Percentiles rank a stretch among this genome's conserved stretches.
phyloP scores from a whole-genome alignment of 139 green algal genomes.

The Bryopsis sp. region DNA sequence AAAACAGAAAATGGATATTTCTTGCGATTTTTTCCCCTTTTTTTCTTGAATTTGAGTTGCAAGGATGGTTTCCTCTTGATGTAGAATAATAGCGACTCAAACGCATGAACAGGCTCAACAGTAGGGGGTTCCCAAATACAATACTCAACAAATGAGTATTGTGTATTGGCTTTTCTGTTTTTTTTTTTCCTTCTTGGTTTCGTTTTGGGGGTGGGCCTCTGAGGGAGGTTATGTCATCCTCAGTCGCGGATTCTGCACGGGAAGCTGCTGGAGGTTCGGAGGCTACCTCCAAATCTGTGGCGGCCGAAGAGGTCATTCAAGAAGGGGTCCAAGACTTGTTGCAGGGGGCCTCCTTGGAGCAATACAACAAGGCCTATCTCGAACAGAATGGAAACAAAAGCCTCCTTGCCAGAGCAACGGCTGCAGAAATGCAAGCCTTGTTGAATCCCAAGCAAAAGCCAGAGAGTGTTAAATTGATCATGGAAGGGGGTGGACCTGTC shows the following conservation, averaged over 20 bases:
- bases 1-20: too few species aligned
- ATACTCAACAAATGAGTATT: neutral
- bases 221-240: neutral
- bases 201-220: neutral
- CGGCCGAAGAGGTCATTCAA: neutral
- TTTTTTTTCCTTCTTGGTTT: neutral
- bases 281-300: too few species aligned
- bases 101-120: too few species aligned
- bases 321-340: conserved; percentile 3
- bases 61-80: too few species aligned
- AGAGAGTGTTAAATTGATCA: neutral
- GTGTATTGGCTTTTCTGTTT: conserved; percentile 7
- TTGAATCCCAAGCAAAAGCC: neutral
- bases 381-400: neutral
- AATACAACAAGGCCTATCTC: conserved; percentile 5
- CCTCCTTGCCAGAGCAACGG: conserved; percentile 26
- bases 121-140: too few species aligned
- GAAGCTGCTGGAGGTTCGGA: neutral
- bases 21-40: too few species aligned
- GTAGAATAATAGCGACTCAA: too few species aligned
- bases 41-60: too few species aligned
- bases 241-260: neutral
- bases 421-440: conserved; percentile 40
- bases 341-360: neutral
- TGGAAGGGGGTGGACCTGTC: neutral